Percentiles rank a stretch among this genome's conserved stretches.
Evolutionary conservation across 2,329 filamentous ascomycete species (phyloP).

Genomic region (Fusarium fracticaudum): DNA sequence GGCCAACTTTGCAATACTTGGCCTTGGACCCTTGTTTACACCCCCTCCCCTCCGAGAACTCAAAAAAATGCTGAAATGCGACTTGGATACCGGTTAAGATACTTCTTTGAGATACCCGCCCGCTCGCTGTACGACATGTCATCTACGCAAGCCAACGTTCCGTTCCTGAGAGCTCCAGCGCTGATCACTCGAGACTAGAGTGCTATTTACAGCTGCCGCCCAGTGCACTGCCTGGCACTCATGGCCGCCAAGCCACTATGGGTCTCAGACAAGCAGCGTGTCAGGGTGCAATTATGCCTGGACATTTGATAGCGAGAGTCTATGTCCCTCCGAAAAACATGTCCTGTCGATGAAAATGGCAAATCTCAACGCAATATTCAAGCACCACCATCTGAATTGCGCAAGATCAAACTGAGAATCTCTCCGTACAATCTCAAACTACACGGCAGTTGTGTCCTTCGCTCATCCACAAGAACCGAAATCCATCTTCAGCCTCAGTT

Average conservation of each 20-base stretch:
- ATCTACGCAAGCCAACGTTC: slow-evolving; percentile 28
- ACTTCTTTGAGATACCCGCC: neutral
- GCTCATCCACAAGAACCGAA: slow-evolving; percentile 8
- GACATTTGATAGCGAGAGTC: slow-evolving; percentile 6
- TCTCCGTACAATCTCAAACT: neutral
- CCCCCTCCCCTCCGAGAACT: neutral
- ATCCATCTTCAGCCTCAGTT: slow-evolving; percentile 3
- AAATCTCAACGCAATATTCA: neutral
- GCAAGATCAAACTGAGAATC: neutral
- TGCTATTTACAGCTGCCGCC: slow-evolving; percentile 26
- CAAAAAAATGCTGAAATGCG: neutral
- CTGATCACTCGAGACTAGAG: slow-evolving; percentile 6
- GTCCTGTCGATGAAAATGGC: neutral
- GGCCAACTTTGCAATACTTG: slow-evolving; percentile 11
- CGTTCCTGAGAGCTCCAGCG: slow-evolving; percentile 14
- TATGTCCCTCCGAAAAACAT: neutral
- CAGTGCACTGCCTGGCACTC: slow-evolving; percentile 25
- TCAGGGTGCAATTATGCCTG: slow-evolving; percentile 19
- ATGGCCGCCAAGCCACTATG: slow-evolving; percentile 27
- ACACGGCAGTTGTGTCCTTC: slow-evolving; percentile 4
- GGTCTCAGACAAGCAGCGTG: slow-evolving; percentile 24
- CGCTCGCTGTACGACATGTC: slow-evolving; percentile 23
- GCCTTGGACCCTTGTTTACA: slow-evolving; percentile 1
- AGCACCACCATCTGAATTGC: slow-evolving; percentile 3
- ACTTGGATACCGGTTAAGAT: neutral